Base-by-base conservation (phyloP, 306 rosid genomes). In the Medicago ruthenica region DNA sequence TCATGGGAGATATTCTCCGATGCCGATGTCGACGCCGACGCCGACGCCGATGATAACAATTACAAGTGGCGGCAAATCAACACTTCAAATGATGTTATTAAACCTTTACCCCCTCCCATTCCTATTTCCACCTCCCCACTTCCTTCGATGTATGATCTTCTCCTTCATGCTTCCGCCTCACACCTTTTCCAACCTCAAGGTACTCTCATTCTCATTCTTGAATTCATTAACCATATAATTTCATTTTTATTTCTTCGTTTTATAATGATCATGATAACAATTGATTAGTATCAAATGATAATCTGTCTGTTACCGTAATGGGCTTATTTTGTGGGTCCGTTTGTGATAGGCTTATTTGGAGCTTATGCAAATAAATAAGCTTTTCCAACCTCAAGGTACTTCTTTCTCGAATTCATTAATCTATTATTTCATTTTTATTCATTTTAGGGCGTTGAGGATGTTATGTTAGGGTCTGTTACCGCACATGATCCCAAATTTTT, bases 121-220 rank as follows among this genome's bases (percentile, higher is more conserved):
- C 3, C 57, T 50, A 57, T 21, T 14, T 31, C 44, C 48, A 16
- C 68, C 37, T 3, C 51, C 18, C 27, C 70, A 36, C 79, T 76
- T 20, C 78, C 85, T 21, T 77, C 85, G 6, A 72, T 82, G 79
- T 1, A 15, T 20, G 53, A 78, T 67, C 47, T 82, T 60, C 74
- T 74, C 66, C 64, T 45, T 34, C 75, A 74, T 17, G 61, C 64
- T 73, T 31, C 60, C 8, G 13, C 50, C 0, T 8, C 27, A 20
- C 64, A 37, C 17, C 65, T 18, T 54, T 60, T 60, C 1, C 66
- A 60, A 60, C 71, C 71, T 67, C n/a, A 64, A 69, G 59, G 45
- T 70, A 6, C 31, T 27, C 31, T 24, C 24, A 37, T 42, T 76
- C 59, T 42, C 70, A 13, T 27, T 27, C 3, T 27, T 27, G 31